A percentile compares a stretch with the other conserved stretches of the same genome.
Evolutionary conservation across 768 basidiomycete species (phyloP).

Genomic region (Mycena galericulata): DNA sequence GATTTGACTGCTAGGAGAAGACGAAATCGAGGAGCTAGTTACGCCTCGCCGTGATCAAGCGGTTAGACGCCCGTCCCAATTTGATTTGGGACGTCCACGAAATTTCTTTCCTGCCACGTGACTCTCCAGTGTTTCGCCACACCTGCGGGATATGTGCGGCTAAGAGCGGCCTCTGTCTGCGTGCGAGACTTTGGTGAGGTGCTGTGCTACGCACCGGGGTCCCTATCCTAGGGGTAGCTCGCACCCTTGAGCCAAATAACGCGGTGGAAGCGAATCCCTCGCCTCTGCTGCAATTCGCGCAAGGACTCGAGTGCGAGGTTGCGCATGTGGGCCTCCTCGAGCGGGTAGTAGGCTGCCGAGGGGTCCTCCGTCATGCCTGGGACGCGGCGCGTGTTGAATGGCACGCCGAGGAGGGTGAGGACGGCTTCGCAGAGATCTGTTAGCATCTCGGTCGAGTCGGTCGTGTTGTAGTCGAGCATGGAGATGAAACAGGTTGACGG

Average conservation of each 20-base stretch:
- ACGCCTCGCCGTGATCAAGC: too few species aligned
- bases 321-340: constrained; percentile 94
- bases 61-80: too few species aligned
- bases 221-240: too few species aligned
- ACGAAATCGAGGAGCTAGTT: constrained; percentile 55
- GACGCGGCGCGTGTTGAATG: constrained; percentile 93
- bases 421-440: constrained; percentile 96
- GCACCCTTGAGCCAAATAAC: constrained; percentile 98
- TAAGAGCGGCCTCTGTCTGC: too few species aligned
- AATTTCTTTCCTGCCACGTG: too few species aligned
- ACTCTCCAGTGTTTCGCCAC: too few species aligned
- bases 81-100: too few species aligned
- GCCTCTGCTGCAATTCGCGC: constrained; percentile 79
- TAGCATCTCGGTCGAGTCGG: constrained; percentile 94
- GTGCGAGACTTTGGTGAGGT: too few species aligned
- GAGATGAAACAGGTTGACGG: constrained; percentile 94
- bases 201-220: too few species aligned
- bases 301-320: constrained; percentile 95
- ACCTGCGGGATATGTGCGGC: too few species aligned
- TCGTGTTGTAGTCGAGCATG: constrained; percentile 97
- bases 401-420: constrained; percentile 90
- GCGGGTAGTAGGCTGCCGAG: constrained; percentile 90
- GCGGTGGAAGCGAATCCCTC: constrained; percentile 86
- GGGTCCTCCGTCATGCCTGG: constrained; percentile 94
- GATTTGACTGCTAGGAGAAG: constrained; percentile 53